These are phyloP conservation scores for Sugiyamaella chiloensis DNA, from an alignment of 805 yeast species.

Conservation along the genomic window DNA sequence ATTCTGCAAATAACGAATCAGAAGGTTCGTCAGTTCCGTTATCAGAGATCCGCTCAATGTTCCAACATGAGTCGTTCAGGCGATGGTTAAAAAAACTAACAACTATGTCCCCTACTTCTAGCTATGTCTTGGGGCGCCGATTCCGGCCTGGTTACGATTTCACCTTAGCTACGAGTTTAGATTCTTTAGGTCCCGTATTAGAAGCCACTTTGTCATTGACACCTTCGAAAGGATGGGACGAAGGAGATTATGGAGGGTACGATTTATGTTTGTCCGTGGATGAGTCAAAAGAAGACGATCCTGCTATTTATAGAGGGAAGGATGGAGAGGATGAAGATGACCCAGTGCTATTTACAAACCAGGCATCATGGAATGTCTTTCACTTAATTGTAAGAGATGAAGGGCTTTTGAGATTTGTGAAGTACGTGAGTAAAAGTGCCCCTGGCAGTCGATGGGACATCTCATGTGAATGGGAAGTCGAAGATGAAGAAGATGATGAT, in stretches of 20 bases:
- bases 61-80: conserved; percentile 59
- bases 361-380: conserved; percentile 81
- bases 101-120: conserved; percentile 53
- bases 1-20: conserved; percentile 39
- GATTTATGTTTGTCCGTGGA: conserved; percentile 72
- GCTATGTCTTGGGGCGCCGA: conserved; percentile 71
- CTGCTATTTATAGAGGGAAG: conserved; percentile 72
- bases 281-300: conserved; percentile 54
- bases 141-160: conserved; percentile 96
- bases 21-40: conserved; percentile 23
- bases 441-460: conserved; percentile 94
- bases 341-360: conserved; percentile 72
- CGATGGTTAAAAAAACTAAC: conserved; percentile 69
- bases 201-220: conserved; percentile 84
- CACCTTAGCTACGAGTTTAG: conserved; percentile 75
- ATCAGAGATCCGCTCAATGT: conserved; percentile 50
- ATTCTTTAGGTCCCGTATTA: conserved; percentile 43
- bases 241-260: conserved; percentile 91
- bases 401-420: conserved; percentile 83
- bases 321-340: conserved; percentile 66
- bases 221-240: conserved; percentile 78
- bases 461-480: conserved; percentile 73
- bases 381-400: conserved; percentile 78
- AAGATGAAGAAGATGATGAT: conserved; percentile 41
- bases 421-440: conserved; percentile 85